These are phyloP conservation scores for Syzygium oleosum DNA, from an alignment of 345 rosid genomes.

Conservation along the genomic window DNA sequence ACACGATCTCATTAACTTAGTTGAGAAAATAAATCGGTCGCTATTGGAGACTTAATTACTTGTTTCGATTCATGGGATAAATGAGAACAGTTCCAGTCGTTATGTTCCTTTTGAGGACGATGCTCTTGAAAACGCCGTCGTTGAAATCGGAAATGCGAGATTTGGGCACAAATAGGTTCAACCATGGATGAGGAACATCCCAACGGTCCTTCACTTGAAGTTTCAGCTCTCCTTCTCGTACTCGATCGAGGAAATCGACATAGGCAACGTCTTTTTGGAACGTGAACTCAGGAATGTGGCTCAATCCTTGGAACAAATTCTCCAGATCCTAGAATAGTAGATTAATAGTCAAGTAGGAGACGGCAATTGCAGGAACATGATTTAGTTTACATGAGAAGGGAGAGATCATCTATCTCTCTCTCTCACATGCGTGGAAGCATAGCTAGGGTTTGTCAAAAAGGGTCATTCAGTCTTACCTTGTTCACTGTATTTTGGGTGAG, in stretches of 20 bases:
- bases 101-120: slow-evolving; percentile 55
- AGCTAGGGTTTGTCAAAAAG: background rate
- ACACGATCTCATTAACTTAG: background rate
- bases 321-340: slow-evolving; percentile 13
- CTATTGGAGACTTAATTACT: slow-evolving; percentile 29
- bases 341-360: background rate
- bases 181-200: slow-evolving; percentile 99
- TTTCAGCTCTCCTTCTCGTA: slow-evolving; percentile 52
- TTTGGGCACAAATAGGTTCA: slow-evolving; percentile 72
- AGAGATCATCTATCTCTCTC: background rate
- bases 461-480: slow-evolving; percentile 9
- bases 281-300: slow-evolving; percentile 9
- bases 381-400: background rate
- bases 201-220: slow-evolving; percentile 59
- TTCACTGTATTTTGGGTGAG: slow-evolving; percentile 8
- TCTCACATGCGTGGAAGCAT: background rate
- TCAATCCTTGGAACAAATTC: slow-evolving; percentile 4
- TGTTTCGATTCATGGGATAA: slow-evolving; percentile 75
- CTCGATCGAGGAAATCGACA: slow-evolving; percentile 66
- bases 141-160: slow-evolving; percentile 61
- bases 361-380: background rate
- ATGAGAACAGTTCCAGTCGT: slow-evolving; percentile 67
- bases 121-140: slow-evolving; percentile 49
- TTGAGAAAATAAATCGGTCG: background rate
- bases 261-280: slow-evolving; percentile 19